Percentiles rank a stretch among this genome's conserved stretches.
phyloP scores from a whole-genome alignment of 306 rosid genomes.

The Vigna radiata region DNA sequence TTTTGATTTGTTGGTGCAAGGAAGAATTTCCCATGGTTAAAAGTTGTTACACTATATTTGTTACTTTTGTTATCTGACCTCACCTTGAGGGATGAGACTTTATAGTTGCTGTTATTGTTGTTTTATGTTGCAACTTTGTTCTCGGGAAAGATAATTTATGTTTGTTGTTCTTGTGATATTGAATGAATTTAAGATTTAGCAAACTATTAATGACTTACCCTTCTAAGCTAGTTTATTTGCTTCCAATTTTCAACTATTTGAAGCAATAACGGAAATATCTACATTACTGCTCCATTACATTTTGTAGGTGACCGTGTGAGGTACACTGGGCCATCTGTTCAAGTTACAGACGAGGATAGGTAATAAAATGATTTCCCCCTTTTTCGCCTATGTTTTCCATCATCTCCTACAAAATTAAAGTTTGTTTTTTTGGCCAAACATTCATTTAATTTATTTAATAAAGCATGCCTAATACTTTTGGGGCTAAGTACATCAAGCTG shows the following conservation, averaged over 20 bases:
- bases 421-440: constrained; percentile 10
- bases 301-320: constrained; percentile 90
- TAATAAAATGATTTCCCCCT: constrained; percentile 42
- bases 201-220: neutral
- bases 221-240: constrained; percentile 19
- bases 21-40: neutral
- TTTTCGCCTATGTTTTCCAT: constrained; percentile 17
- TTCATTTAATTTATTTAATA: constrained; percentile 33
- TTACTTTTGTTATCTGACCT: neutral
- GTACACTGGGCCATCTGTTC: constrained; percentile 77
- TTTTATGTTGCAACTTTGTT: neutral
- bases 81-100: neutral
- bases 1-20: neutral
- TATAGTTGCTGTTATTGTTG: neutral
- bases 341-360: constrained; percentile 75
- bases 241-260: constrained; percentile 26
- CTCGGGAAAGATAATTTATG: constrained; percentile 18
- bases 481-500: neutral
- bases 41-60: neutral
- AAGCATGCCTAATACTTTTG: neutral
- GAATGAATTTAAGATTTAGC: neutral
- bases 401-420: neutral
- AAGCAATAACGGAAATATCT: constrained; percentile 26
- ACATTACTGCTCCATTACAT: constrained; percentile 33
- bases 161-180: constrained; percentile 1